Evolutionary conservation across 495 filamentous ascomycete species (phyloP).

Genomic region (Xylaria bambusicola): DNA sequence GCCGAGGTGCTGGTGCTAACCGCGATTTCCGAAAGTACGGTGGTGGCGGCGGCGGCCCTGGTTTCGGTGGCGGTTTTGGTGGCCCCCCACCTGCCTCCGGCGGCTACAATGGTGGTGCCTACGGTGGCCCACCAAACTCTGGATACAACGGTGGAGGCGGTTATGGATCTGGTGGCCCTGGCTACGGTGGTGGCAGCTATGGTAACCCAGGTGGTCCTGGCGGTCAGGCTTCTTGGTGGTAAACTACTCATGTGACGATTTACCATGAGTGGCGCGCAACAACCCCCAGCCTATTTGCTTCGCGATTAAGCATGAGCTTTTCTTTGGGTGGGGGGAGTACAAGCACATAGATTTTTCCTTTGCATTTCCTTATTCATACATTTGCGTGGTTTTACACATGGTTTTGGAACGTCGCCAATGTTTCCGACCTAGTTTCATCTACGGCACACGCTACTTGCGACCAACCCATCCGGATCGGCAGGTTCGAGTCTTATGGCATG

Average conservation of each 20-base stretch:
- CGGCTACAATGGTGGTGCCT: conserved; percentile 52
- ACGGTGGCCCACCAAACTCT: conserved; percentile 49
- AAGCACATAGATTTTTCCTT: conserved; percentile 37
- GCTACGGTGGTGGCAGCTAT: conserved; percentile 32
- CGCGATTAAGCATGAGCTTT: neutral
- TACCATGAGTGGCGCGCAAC: conserved; percentile 8
- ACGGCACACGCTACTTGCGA: conserved; percentile 41
- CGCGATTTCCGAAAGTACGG: conserved; percentile 88
- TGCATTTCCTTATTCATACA: conserved; percentile 40
- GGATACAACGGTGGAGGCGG: conserved; percentile 76
- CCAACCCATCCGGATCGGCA: conserved; percentile 34
- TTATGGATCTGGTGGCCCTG: conserved; percentile 42
- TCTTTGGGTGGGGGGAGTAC: neutral
- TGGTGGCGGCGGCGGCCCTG: conserved; percentile 54
- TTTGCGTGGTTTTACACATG: conserved; percentile 35
- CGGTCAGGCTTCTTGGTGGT: conserved; percentile 94
- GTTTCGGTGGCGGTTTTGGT: conserved; percentile 57
- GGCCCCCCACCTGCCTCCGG: conserved; percentile 39
- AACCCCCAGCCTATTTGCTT: conserved; percentile 2
- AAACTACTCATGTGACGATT: conserved; percentile 46
- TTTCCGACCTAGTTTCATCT: conserved; percentile 42
- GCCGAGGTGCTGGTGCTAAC: conserved; percentile 67
- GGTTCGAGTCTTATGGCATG: conserved; percentile 41
- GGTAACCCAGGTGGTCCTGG: conserved; percentile 78
- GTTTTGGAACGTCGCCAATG: conserved; percentile 20